These are phyloP conservation scores for Nemania sp. DNA, from an alignment of 2,329 filamentous ascomycete species.

Conservation along the genomic window DNA sequence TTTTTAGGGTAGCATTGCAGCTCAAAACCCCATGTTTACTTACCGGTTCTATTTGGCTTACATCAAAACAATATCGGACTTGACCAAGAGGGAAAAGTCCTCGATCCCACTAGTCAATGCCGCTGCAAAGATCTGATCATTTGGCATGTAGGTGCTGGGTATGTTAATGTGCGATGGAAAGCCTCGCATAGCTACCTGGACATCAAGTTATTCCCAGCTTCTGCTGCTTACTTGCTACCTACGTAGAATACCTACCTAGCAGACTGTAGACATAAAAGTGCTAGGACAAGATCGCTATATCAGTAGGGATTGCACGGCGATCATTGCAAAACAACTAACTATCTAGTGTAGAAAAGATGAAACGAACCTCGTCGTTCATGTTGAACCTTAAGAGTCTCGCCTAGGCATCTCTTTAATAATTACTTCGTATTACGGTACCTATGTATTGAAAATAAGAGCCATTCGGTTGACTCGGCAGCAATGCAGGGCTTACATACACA, in stretches of 20 bases:
- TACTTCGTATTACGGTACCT: neutral
- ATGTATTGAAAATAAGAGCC: neutral
- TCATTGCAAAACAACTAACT: neutral
- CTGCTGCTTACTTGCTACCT: too few relatives aligned
- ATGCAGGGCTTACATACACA: slow-evolving; percentile 15
- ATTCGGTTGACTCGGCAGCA: slow-evolving; percentile 17
- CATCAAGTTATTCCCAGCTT: too few relatives aligned
- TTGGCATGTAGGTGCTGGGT: neutral
- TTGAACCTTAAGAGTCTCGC: neutral
- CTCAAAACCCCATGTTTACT: slow-evolving; percentile 25
- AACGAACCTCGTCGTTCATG: neutral
- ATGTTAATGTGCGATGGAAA: neutral
- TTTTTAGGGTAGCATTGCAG: slow-evolving; percentile 33
- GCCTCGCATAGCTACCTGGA: too few relatives aligned
- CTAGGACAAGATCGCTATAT: too few relatives aligned
- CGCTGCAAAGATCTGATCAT: slow-evolving; percentile 12
- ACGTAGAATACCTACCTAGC: too few relatives aligned
- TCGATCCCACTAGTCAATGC: slow-evolving; percentile 16
- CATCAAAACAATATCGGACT: slow-evolving; percentile 17
- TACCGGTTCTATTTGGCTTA: slow-evolving; percentile 22
- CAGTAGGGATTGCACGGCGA: too few relatives aligned
- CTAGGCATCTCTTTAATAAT: neutral
- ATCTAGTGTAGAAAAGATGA: neutral
- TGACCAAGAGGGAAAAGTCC: slow-evolving; percentile 9
- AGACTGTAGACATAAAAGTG: neutral